phyloP scores from a whole-genome alignment of 805 yeast species.

The Nakazawaea ambrosiae region DNA sequence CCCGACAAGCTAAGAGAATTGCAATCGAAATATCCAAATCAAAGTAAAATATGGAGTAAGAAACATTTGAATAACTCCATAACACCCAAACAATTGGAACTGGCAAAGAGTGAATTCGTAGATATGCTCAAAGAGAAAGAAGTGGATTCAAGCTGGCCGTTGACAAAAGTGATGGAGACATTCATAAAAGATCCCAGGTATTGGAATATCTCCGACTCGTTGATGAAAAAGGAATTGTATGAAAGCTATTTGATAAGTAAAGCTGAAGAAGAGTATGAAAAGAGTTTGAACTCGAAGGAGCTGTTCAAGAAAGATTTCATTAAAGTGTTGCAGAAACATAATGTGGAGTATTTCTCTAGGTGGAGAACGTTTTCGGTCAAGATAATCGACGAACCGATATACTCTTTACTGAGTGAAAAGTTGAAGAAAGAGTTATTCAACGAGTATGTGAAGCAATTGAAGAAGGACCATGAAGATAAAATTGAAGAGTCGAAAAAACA shows the following conservation, averaged over 20 bases:
- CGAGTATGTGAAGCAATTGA: constrained; percentile 38
- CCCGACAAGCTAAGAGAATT: too few species aligned
- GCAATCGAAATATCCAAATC: constrained; percentile 5
- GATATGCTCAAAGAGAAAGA: constrained; percentile 44
- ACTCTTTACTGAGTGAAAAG: constrained; percentile 50
- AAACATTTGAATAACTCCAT: neutral
- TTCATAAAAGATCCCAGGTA: constrained; percentile 56
- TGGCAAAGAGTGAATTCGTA: constrained; percentile 34
- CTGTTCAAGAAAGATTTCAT: constrained; percentile 50
- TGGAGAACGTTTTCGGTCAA: constrained; percentile 55
- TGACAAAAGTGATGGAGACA: constrained; percentile 52
- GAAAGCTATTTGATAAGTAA: constrained; percentile 55
- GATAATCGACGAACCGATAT: constrained; percentile 60
- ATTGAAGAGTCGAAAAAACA: constrained; percentile 27
- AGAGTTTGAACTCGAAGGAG: constrained; percentile 45
- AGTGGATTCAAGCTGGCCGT: constrained; percentile 74
- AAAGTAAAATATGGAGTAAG: neutral
- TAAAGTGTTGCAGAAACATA: constrained; percentile 34
- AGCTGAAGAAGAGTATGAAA: constrained; percentile 41
- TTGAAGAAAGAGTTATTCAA: constrained; percentile 49
- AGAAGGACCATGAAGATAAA: constrained; percentile 22
- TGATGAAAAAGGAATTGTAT: constrained; percentile 51
- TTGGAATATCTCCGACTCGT: constrained; percentile 59
- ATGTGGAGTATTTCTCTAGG: constrained; percentile 47
- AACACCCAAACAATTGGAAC: constrained; percentile 5